These are phyloP conservation scores for Mrakia blollopis DNA, from an alignment of 768 basidiomycete genomes.

Conservation along the genomic window DNA sequence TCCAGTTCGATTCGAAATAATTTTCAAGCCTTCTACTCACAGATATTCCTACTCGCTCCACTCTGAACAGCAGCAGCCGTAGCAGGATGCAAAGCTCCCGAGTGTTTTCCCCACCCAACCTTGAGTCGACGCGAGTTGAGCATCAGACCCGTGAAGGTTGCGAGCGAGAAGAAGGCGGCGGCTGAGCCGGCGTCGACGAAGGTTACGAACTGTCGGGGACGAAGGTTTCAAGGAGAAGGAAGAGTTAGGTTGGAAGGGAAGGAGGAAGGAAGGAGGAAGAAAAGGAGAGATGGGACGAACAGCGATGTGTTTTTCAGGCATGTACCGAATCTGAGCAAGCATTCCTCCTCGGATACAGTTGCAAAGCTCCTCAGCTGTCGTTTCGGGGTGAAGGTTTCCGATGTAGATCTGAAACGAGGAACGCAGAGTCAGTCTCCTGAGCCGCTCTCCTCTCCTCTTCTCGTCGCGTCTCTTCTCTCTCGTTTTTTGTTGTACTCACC, in stretches of 20 bases:
- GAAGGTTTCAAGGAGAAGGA: neutral
- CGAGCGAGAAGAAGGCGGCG: slow-evolving; percentile 88
- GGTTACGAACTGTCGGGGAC: slow-evolving; percentile 78
- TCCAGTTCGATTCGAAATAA: neutral
- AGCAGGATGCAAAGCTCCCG: slow-evolving; percentile 75
- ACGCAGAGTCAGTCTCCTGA: too few relatives aligned
- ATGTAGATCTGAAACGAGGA: slow-evolving; percentile 69
- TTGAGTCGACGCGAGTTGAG: slow-evolving; percentile 91
- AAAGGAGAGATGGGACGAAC: slow-evolving; percentile 50
- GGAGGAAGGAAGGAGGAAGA: neutral
- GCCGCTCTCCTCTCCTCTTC: neutral
- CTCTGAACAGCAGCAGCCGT: slow-evolving; percentile 83
- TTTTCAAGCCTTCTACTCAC: slow-evolving; percentile 27
- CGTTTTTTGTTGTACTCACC: slow-evolving; percentile 51
- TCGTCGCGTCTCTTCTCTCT: neutral
- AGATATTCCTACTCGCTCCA: slow-evolving; percentile 94
- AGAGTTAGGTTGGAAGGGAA: slow-evolving; percentile 19
- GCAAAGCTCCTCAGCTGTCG: slow-evolving; percentile 87
- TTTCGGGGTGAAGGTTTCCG: slow-evolving; percentile 67
- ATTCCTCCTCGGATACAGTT: slow-evolving; percentile 96
- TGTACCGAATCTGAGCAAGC: slow-evolving; percentile 86
- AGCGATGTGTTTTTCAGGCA: slow-evolving; percentile 96
- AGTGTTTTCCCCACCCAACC: slow-evolving; percentile 97
- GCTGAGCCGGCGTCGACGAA: slow-evolving; percentile 93
- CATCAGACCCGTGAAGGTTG: slow-evolving; percentile 80